Percentiles rank a stretch among this genome's conserved stretches.
phyloP scores from a whole-genome alignment of 1,284 basidiomycete species.

The Rhodofomes roseus region DNA sequence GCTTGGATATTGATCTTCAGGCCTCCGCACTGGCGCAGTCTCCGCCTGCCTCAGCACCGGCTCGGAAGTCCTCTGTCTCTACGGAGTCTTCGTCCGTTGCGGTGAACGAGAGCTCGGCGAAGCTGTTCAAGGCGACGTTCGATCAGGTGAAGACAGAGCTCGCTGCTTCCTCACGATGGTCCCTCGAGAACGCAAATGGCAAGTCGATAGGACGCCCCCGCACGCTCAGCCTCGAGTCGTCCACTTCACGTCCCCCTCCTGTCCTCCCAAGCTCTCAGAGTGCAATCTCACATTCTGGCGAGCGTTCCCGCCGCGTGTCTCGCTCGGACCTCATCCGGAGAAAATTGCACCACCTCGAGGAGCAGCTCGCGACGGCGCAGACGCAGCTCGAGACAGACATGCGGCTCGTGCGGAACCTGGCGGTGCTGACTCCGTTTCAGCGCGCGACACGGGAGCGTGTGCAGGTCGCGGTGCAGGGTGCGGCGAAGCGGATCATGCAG shows the following conservation, averaged over 20 bases:
- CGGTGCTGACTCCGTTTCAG: constrained; percentile 84
- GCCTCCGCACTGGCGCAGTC: constrained; percentile 6
- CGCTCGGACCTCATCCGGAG: constrained; percentile 57
- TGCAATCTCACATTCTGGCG: constrained; percentile 2
- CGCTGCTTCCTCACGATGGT: constrained; percentile 42
- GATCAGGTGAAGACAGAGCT: constrained; percentile 84
- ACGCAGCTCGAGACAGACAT: constrained; percentile 68
- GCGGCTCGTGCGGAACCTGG: constrained; percentile 78
- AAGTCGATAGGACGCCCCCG: constrained; percentile 24
- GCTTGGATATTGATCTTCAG: constrained; percentile 16
- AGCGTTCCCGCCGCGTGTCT: constrained; percentile 36
- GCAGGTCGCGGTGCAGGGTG: constrained; percentile 54
- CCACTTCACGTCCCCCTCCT: constrained; percentile 20
- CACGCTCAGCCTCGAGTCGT: constrained; percentile 33
- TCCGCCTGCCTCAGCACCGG: constrained; percentile 6
- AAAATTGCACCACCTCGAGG: constrained; percentile 65
- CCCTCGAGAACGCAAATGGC: constrained; percentile 21
- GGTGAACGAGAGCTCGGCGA: constrained; percentile 30
- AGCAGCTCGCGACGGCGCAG: constrained; percentile 53
- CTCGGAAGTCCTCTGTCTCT: constrained; percentile 18
- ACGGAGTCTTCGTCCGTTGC: constrained; percentile 20
- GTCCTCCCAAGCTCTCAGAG: constrained; percentile 8
- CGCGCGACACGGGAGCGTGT: constrained; percentile 78
- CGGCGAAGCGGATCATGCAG: constrained; percentile 64
- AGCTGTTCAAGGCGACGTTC: constrained; percentile 78